Conservation (phyloP, 352 stramenopile genomes). For the Globisporangium nagaii region DNA sequence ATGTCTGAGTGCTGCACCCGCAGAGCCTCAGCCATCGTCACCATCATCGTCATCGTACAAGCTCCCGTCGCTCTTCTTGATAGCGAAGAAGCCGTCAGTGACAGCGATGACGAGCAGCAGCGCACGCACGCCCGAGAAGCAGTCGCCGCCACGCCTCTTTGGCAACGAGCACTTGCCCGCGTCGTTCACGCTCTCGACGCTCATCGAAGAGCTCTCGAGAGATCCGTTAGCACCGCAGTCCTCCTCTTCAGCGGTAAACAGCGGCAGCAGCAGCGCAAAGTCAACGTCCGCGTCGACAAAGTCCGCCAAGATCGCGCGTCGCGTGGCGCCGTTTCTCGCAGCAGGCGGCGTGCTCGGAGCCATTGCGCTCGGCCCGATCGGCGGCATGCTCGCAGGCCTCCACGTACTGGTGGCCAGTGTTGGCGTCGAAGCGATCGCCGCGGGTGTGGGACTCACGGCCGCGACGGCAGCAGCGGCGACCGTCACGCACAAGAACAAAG, state of each 20-base stretch:
- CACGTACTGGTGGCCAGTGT: conserved; percentile 54
- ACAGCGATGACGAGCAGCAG: not conserved
- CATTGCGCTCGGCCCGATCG: conserved; percentile 41
- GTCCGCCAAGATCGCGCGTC: conserved; percentile 12
- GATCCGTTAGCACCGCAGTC: not conserved
- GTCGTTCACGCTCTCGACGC: conserved; percentile 19
- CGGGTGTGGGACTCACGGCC: conserved; percentile 52
- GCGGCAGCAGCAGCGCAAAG: not conserved
- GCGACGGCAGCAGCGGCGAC: conserved; percentile 48
- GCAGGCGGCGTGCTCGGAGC: conserved; percentile 53
- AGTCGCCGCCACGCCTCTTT: conserved; percentile 6
- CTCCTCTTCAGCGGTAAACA: not conserved
- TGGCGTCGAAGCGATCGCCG: conserved; percentile 45
- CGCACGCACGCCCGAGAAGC: conserved; percentile 8
- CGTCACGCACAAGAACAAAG: conserved; percentile 42
- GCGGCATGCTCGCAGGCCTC: conserved; percentile 44
- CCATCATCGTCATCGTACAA: not conserved
- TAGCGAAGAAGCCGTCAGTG: conserved; percentile 3
- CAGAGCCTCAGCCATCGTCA: not conserved
- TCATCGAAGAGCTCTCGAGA: conserved; percentile 22
- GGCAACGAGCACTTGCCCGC: conserved; percentile 13
- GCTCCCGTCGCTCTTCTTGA: conserved; percentile 27
- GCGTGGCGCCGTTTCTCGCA: conserved; percentile 42
- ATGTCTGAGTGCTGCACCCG: not conserved
- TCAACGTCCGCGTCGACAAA: not conserved